Conservation (phyloP, 2,329 filamentous ascomycete species). For the Ceratocystis papillata region DNA sequence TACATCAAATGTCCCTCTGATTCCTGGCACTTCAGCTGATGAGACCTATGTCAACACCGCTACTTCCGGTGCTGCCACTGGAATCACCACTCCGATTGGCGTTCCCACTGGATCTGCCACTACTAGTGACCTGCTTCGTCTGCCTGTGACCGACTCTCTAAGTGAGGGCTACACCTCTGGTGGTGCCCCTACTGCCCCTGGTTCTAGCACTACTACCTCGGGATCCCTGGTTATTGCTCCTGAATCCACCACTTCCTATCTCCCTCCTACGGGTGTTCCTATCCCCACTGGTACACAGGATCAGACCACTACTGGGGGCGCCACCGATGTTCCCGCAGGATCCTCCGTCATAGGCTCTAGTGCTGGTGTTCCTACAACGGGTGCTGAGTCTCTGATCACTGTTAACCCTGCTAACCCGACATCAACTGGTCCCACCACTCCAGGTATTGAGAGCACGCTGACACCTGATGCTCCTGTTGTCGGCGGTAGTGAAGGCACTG, state of each 20-base stretch:
- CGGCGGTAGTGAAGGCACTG: constrained; percentile 17
- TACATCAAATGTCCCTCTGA: neutral
- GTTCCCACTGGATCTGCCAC: constrained; percentile 11
- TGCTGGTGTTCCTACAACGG: constrained; percentile 18
- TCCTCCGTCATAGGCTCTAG: constrained; percentile 18
- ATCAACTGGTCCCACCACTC: constrained; percentile 4
- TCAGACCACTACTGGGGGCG: too few relatives aligned
- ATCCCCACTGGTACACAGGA: neutral
- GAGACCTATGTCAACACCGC: constrained; percentile 20
- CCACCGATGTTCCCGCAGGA: neutral
- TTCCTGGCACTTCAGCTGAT: neutral
- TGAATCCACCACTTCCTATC: constrained; percentile 26
- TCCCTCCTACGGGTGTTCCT: constrained; percentile 25
- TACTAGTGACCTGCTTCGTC: neutral
- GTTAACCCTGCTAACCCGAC: constrained; percentile 19
- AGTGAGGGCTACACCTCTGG: constrained; percentile 1
- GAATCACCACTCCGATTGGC: constrained; percentile 8
- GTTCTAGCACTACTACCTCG: constrained; percentile 5
- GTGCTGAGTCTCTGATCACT: constrained; percentile 22
- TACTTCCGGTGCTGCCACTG: constrained; percentile 19
- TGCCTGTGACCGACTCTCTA: neutral
- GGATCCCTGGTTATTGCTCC: constrained; percentile 13
- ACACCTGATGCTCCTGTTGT: constrained; percentile 24
- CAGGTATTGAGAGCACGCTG: constrained; percentile 21
- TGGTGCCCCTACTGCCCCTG: neutral